These are phyloP conservation scores for Tetraselmis striata DNA, from an alignment of 139 green algal genomes.

Conservation along the genomic window DNA sequence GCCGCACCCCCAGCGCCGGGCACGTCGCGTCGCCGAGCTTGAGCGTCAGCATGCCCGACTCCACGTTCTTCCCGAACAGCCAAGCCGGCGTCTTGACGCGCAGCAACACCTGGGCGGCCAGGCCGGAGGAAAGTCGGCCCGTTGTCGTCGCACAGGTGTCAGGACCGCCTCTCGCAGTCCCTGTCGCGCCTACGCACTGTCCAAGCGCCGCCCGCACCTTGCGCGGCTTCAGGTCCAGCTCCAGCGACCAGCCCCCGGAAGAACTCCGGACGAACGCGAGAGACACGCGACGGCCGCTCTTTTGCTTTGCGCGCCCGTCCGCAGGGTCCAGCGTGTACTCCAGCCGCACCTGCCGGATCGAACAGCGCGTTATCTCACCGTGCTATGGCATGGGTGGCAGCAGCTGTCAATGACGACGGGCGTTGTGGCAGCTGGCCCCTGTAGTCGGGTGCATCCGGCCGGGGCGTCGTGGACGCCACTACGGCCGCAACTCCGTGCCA, in stretches of 20 bases:
- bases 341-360: neutral
- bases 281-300: neutral
- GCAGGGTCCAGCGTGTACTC: neutral
- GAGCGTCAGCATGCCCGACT: neutral
- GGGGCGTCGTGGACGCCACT: too few species aligned
- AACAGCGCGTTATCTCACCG: too few species aligned
- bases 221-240: neutral
- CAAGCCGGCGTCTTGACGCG: neutral
- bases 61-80: neutral
- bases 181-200: too few species aligned
- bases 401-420: too few species aligned
- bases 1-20: neutral
- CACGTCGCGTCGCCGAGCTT: neutral
- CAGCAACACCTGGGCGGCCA: neutral
- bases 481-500: too few species aligned
- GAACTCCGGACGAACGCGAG: neutral
- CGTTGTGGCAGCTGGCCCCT: too few species aligned
- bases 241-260: neutral
- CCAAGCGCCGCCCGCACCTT: too few species aligned
- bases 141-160: too few species aligned
- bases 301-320: neutral
- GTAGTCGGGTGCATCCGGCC: too few species aligned
- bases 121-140: too few species aligned
- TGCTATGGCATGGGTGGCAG: too few species aligned
- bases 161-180: too few species aligned